These are phyloP conservation scores for Alternaria atra DNA, from an alignment of 2,329 filamentous ascomycete genomes.

Conservation along the genomic window DNA sequence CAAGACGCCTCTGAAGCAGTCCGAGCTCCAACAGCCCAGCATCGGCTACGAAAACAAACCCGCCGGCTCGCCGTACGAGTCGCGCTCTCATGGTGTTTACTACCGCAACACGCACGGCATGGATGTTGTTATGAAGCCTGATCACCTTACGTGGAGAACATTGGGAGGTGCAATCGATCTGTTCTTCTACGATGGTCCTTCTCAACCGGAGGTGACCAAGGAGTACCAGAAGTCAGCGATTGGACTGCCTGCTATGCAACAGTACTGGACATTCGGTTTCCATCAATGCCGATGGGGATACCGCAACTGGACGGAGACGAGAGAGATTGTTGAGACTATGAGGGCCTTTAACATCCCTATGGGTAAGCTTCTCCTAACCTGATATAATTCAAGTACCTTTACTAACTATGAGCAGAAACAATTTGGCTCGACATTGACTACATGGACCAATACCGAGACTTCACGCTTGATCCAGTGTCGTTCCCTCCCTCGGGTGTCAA, in stretches of 20 bases:
- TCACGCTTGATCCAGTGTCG: constrained; percentile 63
- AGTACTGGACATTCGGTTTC: constrained; percentile 80
- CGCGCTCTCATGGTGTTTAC: constrained; percentile 79
- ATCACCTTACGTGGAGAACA: constrained; percentile 75
- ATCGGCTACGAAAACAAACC: constrained; percentile 15
- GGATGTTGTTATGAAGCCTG: constrained; percentile 71
- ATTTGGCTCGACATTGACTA: constrained; percentile 59
- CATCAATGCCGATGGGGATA: constrained; percentile 90
- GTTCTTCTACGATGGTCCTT: constrained; percentile 80
- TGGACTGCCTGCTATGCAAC: constrained; percentile 79
- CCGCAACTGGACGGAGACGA: constrained; percentile 72
- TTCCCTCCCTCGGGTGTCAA: constrained; percentile 61
- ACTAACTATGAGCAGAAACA: constrained; percentile 31
- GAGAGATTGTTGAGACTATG: constrained; percentile 65
- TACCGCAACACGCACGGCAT: constrained; percentile 79
- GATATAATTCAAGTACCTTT: background rate
- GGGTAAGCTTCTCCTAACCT: constrained; percentile 8
- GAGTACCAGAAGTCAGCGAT: constrained; percentile 73
- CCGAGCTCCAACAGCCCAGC: constrained; percentile 55
- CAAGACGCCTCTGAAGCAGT: constrained; percentile 62
- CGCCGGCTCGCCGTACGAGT: constrained; percentile 64
- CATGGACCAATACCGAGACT: constrained; percentile 62
- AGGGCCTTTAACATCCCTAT: constrained; percentile 65
- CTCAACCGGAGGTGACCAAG: constrained; percentile 71
- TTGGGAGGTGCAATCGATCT: constrained; percentile 81